Evolutionary conservation across 2,329 filamentous ascomycete species (phyloP).

Genomic region (Amauroascus niger): DNA sequence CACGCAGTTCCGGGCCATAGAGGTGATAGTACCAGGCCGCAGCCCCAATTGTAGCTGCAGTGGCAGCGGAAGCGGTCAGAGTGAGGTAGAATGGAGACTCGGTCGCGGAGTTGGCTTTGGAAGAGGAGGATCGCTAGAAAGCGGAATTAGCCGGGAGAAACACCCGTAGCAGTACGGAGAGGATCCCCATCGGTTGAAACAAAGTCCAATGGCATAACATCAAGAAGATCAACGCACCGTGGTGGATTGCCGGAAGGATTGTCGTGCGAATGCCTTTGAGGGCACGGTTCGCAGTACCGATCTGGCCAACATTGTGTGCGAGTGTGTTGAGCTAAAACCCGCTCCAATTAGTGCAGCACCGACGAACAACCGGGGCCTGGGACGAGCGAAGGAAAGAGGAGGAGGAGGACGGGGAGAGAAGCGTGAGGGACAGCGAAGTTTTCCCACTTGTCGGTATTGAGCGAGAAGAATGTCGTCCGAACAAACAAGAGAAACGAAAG

Average conservation of each 20-base stretch:
- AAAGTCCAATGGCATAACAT: constrained; percentile 1
- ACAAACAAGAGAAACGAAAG: no score
- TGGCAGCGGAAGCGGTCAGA: constrained; percentile 76
- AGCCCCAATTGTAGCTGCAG: constrained; percentile 74
- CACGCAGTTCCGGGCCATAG: constrained; percentile 78
- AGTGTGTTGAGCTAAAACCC: constrained; percentile 17
- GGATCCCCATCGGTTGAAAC: not conserved
- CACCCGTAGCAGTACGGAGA: not conserved
- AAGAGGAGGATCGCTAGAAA: constrained; percentile 45
- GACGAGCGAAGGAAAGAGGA: constrained; percentile 21
- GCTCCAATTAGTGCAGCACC: constrained; percentile 19
- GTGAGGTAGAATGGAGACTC: constrained; percentile 72
- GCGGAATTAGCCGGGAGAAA: not conserved
- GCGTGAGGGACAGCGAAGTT: constrained; percentile 1
- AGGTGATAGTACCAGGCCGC: constrained; percentile 97
- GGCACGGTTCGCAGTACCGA: constrained; percentile 82
- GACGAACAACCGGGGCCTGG: not conserved
- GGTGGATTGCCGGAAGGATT: constrained; percentile 59
- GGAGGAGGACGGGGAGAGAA: constrained; percentile 19
- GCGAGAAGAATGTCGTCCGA: no score
- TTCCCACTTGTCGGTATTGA: no score
- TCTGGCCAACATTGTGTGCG: constrained; percentile 74
- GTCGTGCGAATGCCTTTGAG: constrained; percentile 67
- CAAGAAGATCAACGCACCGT: constrained; percentile 55
- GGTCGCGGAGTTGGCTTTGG: constrained; percentile 45